phyloP scores from a whole-genome alignment of 1,284 basidiomycete species.

The Fomitiporia mediterranea region DNA sequence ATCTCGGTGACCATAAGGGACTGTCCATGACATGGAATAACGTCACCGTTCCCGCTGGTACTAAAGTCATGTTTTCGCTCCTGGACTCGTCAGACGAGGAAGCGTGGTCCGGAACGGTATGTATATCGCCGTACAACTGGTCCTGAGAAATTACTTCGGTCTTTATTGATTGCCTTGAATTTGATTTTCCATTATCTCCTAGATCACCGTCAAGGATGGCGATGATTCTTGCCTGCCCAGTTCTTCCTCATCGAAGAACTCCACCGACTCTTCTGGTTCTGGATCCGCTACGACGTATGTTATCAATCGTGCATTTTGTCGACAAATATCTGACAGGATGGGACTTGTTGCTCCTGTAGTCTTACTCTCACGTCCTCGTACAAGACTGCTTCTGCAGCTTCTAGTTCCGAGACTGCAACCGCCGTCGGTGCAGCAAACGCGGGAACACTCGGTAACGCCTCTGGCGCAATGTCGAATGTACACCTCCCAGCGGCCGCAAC shows the following conservation, averaged over 20 bases:
- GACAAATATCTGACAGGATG: background rate
- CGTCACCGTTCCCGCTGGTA: conserved; percentile 44
- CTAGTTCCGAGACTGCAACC: conserved; percentile 23
- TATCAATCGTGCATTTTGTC: conserved; percentile 15
- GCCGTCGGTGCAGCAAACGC: conserved; percentile 52
- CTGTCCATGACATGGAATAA: conserved; percentile 42
- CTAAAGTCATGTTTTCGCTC: conserved; percentile 49
- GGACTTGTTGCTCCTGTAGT: conserved; percentile 9
- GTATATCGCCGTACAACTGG: conserved; percentile 23
- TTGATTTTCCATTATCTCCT: too few relatives aligned
- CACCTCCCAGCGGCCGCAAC: conserved; percentile 14
- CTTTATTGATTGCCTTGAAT: background rate
- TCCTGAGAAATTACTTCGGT: conserved; percentile 10
- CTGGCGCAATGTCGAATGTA: conserved; percentile 26
- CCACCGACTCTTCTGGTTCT: conserved; percentile 22
- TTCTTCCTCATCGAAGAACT: conserved; percentile 22
- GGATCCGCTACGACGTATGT: conserved; percentile 24
- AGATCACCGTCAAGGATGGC: conserved; percentile 54
- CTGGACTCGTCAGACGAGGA: conserved; percentile 50
- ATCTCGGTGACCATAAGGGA: conserved; percentile 51
- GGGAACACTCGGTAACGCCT: conserved; percentile 33
- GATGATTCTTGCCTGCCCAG: conserved; percentile 42
- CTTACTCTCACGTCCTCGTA: conserved; percentile 22
- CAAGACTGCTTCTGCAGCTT: conserved; percentile 23
- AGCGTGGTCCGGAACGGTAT: conserved; percentile 59